Conservation (phyloP, 1,139 yeast genomes). For the Wickerhamiella infanticola region DNA sequence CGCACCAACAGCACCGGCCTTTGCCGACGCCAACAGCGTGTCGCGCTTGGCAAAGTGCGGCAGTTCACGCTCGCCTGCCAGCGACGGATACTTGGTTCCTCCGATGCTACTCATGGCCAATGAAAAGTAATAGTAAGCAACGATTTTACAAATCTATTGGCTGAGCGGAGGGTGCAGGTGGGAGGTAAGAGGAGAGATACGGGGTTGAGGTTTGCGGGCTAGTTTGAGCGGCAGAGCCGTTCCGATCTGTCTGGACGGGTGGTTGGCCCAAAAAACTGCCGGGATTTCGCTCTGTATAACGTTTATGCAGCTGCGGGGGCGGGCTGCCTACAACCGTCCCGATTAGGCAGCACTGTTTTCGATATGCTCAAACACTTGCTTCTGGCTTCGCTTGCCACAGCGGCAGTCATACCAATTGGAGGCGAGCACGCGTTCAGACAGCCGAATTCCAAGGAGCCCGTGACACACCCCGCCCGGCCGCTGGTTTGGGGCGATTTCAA, state of each 20-base stretch:
- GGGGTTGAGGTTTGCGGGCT: not conserved
- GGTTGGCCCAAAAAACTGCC: too few relatives aligned
- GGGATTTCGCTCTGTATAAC: too few relatives aligned
- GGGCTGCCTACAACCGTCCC: too few relatives aligned
- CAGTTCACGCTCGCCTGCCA: conserved; percentile 15
- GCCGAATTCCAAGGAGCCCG: conserved; percentile 9
- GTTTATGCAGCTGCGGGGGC: too few relatives aligned
- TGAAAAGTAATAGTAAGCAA: conserved; percentile 5
- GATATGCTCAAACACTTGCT: too few relatives aligned
- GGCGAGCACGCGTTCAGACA: conserved; percentile 2
- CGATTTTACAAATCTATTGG: conserved; percentile 1
- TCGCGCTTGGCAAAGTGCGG: conserved; percentile 28
- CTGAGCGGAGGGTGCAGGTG: conserved; percentile 2
- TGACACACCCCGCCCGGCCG: conserved; percentile 25
- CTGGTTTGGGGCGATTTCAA: conserved; percentile 57
- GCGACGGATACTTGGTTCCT: conserved; percentile 12
- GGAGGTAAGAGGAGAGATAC: conserved; percentile 8
- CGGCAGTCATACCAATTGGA: not conserved
- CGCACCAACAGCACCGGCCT: conserved; percentile 28
- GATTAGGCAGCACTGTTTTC: too few relatives aligned
- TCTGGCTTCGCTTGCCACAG: not conserved
- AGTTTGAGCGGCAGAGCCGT: too few relatives aligned
- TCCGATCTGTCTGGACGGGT: too few relatives aligned
- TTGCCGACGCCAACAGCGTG: conserved; percentile 30
- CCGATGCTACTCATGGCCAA: conserved; percentile 6